Percentiles rank a stretch among this genome's conserved stretches.
Evolutionary conservation across 495 filamentous ascomycete genomes (phyloP).

Genomic region (Cenococcum geophilum): DNA sequence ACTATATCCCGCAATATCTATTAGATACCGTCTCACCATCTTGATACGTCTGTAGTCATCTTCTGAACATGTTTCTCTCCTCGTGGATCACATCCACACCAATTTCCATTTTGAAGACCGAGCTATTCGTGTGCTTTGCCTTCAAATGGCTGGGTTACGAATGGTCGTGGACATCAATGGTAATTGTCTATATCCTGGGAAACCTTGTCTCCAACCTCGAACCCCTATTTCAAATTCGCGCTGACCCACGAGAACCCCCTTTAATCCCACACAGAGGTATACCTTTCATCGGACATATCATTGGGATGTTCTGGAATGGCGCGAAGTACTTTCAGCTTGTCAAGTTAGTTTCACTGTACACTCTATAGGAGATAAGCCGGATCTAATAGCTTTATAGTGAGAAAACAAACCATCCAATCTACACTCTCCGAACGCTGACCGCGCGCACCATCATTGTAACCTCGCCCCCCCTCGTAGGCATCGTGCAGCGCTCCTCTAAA

Average conservation of each 20-base stretch:
- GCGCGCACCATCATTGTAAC: slow-evolving; percentile 43
- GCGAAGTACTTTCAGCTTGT: slow-evolving; percentile 33
- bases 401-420: slow-evolving; percentile 32
- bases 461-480: slow-evolving; percentile 37
- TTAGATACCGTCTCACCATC: no score
- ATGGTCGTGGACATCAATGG: no score
- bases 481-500: slow-evolving; percentile 41
- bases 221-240: neutral
- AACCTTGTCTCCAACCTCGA: neutral
- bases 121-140: no score
- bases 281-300: slow-evolving; percentile 42
- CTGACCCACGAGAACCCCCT: slow-evolving; percentile 43
- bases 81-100: no score
- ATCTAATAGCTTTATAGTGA: no score
- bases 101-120: no score
- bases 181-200: neutral
- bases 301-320: slow-evolving; percentile 40
- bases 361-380: no score
- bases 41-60: no score
- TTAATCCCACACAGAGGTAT: slow-evolving; percentile 32
- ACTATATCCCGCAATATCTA: no score
- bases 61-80: no score
- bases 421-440: slow-evolving; percentile 39
- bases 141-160: no score
- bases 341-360: neutral